Evolutionary conservation across 257 asterid genomes (phyloP).

Genomic region (Solanum ossicruentum): DNA sequence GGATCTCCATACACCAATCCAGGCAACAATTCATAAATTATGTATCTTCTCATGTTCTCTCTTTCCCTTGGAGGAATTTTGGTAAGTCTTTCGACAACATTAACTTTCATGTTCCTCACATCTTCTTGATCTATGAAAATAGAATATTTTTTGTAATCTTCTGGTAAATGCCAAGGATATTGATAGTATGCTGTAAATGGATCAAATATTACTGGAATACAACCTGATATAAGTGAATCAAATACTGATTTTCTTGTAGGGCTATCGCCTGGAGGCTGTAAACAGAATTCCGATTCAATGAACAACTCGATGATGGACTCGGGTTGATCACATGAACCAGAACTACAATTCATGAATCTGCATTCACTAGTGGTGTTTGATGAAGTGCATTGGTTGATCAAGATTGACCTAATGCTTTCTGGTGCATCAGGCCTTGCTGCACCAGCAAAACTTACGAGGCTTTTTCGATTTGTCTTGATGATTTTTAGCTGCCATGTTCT

Average conservation of each 20-base stretch:
- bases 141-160: conserved; percentile 38
- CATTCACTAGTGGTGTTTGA: conserved; percentile 4
- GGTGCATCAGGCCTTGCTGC: conserved; percentile 38
- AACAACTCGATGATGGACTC: conserved; percentile 31
- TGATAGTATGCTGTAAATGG: conserved; percentile 63
- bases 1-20: conserved; percentile 44
- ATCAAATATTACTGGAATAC: conserved; percentile 56
- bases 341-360: conserved; percentile 37
- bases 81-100: conserved; percentile 37
- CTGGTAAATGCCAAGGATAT: conserved; percentile 66
- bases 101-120: conserved; percentile 27
- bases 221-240: conserved; percentile 50
- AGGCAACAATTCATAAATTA: conserved; percentile 50
- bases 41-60: conserved; percentile 55
- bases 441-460: conserved; percentile 48
- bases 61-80: conserved; percentile 27
- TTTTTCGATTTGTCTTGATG: conserved; percentile 10
- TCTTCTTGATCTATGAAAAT: conserved; percentile 41
- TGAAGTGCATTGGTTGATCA: conserved; percentile 37
- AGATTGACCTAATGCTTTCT: conserved; percentile 29
- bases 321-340: conserved; percentile 35
- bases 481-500: conserved; percentile 39
- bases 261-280: conserved; percentile 75
- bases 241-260: conserved; percentile 64
- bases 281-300: conserved; percentile 50